These are phyloP conservation scores for Celoporthe dispersa DNA, from an alignment of 2,329 filamentous ascomycete genomes.

Conservation along the genomic window DNA sequence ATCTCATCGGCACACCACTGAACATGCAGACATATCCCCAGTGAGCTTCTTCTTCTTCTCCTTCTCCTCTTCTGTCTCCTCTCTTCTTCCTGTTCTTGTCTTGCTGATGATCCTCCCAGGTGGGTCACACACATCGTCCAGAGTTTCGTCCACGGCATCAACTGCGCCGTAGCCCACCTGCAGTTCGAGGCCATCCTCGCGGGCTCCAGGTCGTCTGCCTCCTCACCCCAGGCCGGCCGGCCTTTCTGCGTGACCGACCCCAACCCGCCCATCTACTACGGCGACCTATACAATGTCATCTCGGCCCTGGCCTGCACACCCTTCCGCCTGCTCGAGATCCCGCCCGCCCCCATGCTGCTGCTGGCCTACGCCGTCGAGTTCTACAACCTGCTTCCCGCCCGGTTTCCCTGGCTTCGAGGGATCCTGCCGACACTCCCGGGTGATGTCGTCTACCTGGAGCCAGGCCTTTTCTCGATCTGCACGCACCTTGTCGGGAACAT, in stretches of 20 bases:
- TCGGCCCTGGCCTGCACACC: slow-evolving; percentile 41
- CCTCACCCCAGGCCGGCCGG: slow-evolving; percentile 40
- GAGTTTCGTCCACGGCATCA: slow-evolving; percentile 47
- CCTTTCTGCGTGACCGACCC: slow-evolving; percentile 49
- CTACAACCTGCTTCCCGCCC: slow-evolving; percentile 40
- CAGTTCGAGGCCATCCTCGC: slow-evolving; percentile 46
- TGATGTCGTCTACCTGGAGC: slow-evolving; percentile 44
- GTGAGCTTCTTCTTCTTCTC: slow-evolving; percentile 40
- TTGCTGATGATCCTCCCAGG: slow-evolving; percentile 32
- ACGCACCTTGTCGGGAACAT: slow-evolving; percentile 46
- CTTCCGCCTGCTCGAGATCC: slow-evolving; percentile 39
- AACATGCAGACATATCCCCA: slow-evolving; percentile 43
- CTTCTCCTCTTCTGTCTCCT: too few relatives aligned
- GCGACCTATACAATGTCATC: slow-evolving; percentile 43
- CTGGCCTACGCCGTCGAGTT: slow-evolving; percentile 43
- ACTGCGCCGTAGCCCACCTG: slow-evolving; percentile 48
- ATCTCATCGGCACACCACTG: slow-evolving; percentile 49
- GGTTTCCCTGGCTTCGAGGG: slow-evolving; percentile 35
- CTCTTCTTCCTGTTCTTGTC: neutral
- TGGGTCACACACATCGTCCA: slow-evolving; percentile 46
- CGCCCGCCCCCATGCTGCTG: slow-evolving; percentile 42
- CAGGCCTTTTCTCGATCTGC: slow-evolving; percentile 46
- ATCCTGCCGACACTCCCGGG: slow-evolving; percentile 41
- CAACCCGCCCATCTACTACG: slow-evolving; percentile 45
- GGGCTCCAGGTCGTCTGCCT: slow-evolving; percentile 31